These are phyloP conservation scores for Astrocystis sublimbata DNA, from an alignment of 495 filamentous ascomycete species.

Conservation along the genomic window DNA sequence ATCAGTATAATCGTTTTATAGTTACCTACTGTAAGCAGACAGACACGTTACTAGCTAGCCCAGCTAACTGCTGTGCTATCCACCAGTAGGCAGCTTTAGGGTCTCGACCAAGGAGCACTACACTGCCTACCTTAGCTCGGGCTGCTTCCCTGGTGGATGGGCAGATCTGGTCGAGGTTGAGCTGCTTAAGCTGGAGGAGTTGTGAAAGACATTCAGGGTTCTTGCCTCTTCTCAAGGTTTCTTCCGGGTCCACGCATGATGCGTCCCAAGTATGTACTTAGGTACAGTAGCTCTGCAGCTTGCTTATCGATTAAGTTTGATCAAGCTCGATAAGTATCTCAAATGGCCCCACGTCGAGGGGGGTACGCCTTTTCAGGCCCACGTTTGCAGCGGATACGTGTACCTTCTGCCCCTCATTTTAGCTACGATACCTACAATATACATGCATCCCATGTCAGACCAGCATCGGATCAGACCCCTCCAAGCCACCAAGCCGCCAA, in stretches of 20 bases:
- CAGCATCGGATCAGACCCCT: conserved; percentile 13
- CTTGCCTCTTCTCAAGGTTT: background rate
- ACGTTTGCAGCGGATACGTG: background rate
- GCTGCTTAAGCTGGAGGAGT: background rate
- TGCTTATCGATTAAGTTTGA: conserved; percentile 6
- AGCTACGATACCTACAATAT: background rate
- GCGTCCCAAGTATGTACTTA: no score
- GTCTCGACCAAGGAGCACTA: background rate
- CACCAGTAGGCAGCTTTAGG: background rate
- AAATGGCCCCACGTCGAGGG: background rate
- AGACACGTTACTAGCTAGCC: background rate
- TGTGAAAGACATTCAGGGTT: background rate
- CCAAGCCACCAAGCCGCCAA: background rate
- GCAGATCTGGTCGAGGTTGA: background rate
- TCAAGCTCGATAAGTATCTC: background rate
- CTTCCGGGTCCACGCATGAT: background rate
- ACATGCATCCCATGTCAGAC: background rate
- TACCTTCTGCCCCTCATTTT: conserved; percentile 6
- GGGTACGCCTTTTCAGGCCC: background rate
- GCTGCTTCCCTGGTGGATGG: no score
- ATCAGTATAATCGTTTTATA: background rate
- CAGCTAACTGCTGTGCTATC: background rate
- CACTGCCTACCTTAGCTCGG: background rate
- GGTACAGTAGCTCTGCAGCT: conserved; percentile 2
- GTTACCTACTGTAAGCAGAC: no score